Base-by-base conservation (phyloP, 2,329 filamentous ascomycete genomes). In the Colletotrichum abscissum region DNA sequence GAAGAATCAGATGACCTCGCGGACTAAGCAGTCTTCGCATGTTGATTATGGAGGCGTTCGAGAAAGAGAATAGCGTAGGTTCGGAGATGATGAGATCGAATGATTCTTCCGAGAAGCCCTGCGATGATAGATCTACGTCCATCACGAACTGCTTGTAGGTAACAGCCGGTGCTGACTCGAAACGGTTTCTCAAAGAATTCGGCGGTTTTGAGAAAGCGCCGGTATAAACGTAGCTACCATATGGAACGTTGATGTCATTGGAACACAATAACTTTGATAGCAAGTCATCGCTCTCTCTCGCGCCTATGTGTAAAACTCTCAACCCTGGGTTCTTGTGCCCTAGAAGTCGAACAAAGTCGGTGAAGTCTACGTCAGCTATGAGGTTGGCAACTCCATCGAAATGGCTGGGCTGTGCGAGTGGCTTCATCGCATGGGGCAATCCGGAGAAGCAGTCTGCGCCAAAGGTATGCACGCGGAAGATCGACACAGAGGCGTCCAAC, bases 11-110 rank as follows among this genome's bases (percentile, higher is more conserved):
- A 1, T 26, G 19, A 0, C 71, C 67, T 6, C 60, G 58, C 6
- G 71, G 42, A 14, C 62, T 70, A 6, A 73, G 49, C 4, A 73
- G 57, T 28, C 52, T 73, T 30, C 71, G 56, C 38, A 71, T 58
- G 35, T 71, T 73, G 7, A 49, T 56, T 8, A 63, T 38, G 2
- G 35, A 52, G 2, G 19, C 14, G 11, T 2, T 5, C 11, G 71
- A 66, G 8, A 46, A 38, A 19, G 46, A n/a, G 0, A 28, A 26
- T 7, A n/a, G 28, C 2, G 22, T 22, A 8, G 11, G 5, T 4
- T 35, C 60, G 16, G 28, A 66, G 9, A 42, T 19, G 9, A 73
- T 24, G 1, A 71, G 24, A 54, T 87, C 85, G 71, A 82, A 86
- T 2, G 58, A 67, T 19, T 72, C 69, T 4, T 26, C 28, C 1